These are phyloP conservation scores for Glebionis coronaria DNA, from an alignment of 129 eudicot genomes.

Conservation along the genomic window DNA sequence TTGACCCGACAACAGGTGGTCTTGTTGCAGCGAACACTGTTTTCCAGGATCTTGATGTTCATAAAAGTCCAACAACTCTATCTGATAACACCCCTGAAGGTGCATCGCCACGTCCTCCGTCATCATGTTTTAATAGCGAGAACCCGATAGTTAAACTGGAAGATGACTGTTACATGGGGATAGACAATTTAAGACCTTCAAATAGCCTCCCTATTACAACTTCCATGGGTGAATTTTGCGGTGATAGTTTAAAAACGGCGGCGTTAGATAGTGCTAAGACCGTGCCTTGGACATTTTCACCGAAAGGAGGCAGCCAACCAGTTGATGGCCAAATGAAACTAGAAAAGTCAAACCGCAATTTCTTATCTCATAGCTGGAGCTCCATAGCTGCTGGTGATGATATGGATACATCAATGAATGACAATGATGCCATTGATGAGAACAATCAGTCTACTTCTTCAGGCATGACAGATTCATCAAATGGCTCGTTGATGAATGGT, in stretches of 20 bases:
- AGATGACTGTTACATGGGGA: conserved; percentile 33
- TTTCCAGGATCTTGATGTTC: conserved; percentile 44
- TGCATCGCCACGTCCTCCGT: conserved; percentile 29
- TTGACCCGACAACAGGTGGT: conserved; percentile 68
- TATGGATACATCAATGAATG: conserved; percentile 38
- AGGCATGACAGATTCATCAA: conserved; percentile 68
- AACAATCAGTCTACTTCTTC: conserved; percentile 56
- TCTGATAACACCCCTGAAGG: conserved; percentile 33
- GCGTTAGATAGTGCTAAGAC: conserved; percentile 17
- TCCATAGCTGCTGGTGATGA: conserved; percentile 36
- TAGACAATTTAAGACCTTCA: conserved; percentile 26
- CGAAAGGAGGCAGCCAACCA: conserved; percentile 18
- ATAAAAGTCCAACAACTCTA: conserved; percentile 23
- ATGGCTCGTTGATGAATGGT: conserved; percentile 54
- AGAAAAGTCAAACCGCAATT: conserved; percentile 27
- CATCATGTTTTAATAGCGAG: conserved; percentile 25
- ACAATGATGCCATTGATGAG: conserved; percentile 32
- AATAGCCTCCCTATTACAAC: conserved; percentile 26
- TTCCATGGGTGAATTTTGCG: conserved; percentile 11
- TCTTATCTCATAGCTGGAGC: conserved; percentile 33
- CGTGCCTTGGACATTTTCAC: conserved; percentile 28
- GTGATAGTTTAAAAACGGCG: conserved; percentile 30
- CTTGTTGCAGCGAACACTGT: conserved; percentile 59
- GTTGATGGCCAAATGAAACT: conserved; percentile 18
- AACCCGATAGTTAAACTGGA: conserved; percentile 44